A percentile compares a stretch with the other conserved stretches of the same genome.
phyloP scores from a whole-genome alignment of 75 land plant genomes.

The Sequoiadendron giganteum region DNA sequence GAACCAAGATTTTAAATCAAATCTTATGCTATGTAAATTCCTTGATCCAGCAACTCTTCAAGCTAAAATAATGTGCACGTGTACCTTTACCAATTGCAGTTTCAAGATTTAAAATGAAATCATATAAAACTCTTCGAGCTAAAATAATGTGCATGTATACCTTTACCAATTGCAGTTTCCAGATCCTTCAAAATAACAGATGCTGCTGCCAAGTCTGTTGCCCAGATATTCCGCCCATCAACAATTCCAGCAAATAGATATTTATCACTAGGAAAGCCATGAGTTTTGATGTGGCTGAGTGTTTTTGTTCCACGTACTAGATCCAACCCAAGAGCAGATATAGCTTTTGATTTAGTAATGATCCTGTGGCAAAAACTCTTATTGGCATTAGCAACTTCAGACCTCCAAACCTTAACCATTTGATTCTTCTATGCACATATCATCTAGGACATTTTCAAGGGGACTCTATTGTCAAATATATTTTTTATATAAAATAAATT shows the following conservation, averaged over 20 bases:
- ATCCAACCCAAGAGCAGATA: constrained; percentile 39
- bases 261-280: constrained; percentile 30
- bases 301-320: constrained; percentile 38
- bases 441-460: background rate
- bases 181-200: constrained; percentile 20
- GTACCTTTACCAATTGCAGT: constrained; percentile 25
- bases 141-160: constrained; percentile 9
- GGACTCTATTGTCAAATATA: background rate
- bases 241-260: constrained; percentile 41
- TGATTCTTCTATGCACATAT: background rate
- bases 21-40: background rate
- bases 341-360: constrained; percentile 20
- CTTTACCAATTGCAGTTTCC: constrained; percentile 21
- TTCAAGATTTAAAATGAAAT: constrained; percentile 9
- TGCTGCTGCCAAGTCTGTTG: constrained; percentile 38
- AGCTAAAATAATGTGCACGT: background rate
- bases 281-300: constrained; percentile 21
- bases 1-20: background rate
- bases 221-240: constrained; percentile 47
- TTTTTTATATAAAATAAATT: background rate
- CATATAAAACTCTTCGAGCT: background rate
- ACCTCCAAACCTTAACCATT: background rate
- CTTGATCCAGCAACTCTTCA: background rate
- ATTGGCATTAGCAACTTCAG: background rate
- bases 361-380: constrained; percentile 9